These are phyloP conservation scores for Lasiodiplodia sp. DNA, from an alignment of 2,329 filamentous ascomycete species.

Conservation along the genomic window DNA sequence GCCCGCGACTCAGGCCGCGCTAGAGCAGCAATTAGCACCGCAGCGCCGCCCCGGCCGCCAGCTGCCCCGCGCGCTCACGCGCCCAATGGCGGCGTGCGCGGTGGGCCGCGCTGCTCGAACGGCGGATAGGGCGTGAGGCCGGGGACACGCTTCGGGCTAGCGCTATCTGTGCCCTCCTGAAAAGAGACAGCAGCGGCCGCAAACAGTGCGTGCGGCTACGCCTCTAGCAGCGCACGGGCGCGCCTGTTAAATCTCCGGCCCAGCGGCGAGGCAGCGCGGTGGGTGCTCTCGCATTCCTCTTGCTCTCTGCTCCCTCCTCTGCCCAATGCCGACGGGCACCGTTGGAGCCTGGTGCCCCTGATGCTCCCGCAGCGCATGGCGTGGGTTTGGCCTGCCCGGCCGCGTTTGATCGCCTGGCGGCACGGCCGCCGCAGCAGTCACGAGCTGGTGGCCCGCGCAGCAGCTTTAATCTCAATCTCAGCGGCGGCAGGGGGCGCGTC, in stretches of 20 bases:
- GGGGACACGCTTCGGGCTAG: constrained; percentile 17
- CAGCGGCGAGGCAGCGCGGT: constrained; percentile 6
- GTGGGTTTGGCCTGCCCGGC: constrained; percentile 14
- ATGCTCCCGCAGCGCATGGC: constrained; percentile 23
- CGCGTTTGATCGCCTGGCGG: constrained; percentile 28
- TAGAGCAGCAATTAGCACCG: constrained; percentile 27
- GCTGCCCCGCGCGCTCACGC: constrained; percentile 1
- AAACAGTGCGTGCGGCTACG: constrained; percentile 27
- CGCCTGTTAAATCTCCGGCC: constrained; percentile 26
- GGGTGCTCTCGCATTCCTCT: constrained; percentile 1
- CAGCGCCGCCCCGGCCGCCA: not conserved
- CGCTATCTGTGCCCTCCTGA: constrained; percentile 17
- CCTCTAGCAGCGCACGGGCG: constrained; percentile 18
- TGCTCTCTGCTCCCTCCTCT: not conserved
- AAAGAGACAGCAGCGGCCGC: constrained; percentile 27
- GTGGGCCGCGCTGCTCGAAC: constrained; percentile 21
- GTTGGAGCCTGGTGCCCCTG: constrained; percentile 26
- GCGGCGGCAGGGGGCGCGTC: constrained; percentile 25
- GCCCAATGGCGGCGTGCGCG: constrained; percentile 24
- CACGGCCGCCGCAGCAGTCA: constrained; percentile 23
- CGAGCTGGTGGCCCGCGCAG: constrained; percentile 23
- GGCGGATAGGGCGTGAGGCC: constrained; percentile 25
- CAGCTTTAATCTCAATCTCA: constrained; percentile 31
- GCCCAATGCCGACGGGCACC: constrained; percentile 20
- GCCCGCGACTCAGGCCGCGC: constrained; percentile 26